Percentiles rank a stretch among this genome's conserved stretches.
These are phyloP conservation scores for Artemisia argyi DNA, from an alignment of 129 eudicot genomes.

Conservation along the genomic window DNA sequence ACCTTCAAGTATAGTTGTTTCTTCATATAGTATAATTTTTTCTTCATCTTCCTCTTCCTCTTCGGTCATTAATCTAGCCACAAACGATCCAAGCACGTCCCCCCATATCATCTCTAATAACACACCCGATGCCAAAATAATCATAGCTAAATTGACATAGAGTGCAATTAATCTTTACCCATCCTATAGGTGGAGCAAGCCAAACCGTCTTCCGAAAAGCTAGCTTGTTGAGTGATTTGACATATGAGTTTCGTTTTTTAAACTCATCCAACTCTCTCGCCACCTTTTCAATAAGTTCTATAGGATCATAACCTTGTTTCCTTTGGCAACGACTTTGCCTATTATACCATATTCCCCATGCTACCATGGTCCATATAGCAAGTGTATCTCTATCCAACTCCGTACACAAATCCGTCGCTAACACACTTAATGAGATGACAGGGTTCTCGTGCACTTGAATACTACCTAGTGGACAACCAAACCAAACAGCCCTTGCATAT, in stretches of 20 bases:
- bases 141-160: background rate
- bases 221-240: background rate
- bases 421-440: slow-evolving; percentile 10
- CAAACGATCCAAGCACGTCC: slow-evolving; percentile 8
- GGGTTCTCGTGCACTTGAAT: background rate
- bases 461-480: slow-evolving; percentile 3
- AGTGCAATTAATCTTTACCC: slow-evolving; percentile 15
- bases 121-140: slow-evolving; percentile 3
- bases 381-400: background rate
- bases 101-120: slow-evolving; percentile 18
- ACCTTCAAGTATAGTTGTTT: background rate
- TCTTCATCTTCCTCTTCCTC: no score
- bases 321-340: slow-evolving; percentile 3
- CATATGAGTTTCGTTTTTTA: background rate
- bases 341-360: slow-evolving; percentile 20
- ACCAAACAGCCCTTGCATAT: slow-evolving; percentile 19
- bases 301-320: background rate
- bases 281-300: slow-evolving; percentile 1
- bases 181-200: slow-evolving; percentile 17
- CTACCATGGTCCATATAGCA: slow-evolving; percentile 17
- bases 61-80: background rate
- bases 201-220: background rate
- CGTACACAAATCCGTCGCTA: background rate
- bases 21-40: background rate
- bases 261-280: background rate